Evolutionary conservation across 371 early-diverging fungal species (phyloP).

Genomic region (Chytridiales sp.): DNA sequence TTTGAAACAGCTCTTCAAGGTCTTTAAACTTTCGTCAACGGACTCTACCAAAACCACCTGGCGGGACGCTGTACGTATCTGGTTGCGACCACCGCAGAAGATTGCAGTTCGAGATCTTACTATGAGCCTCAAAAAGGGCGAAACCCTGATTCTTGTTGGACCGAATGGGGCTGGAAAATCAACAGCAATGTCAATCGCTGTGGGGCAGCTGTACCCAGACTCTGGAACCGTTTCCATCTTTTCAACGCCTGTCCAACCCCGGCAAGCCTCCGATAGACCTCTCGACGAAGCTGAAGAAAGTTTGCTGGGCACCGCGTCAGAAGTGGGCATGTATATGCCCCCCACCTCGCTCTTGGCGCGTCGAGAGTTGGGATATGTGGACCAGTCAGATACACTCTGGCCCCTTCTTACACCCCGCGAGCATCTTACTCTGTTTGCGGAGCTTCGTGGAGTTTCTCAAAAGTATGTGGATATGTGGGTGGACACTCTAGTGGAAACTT

Average conservation of each 20-base stretch:
- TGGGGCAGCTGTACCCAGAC: slow-evolving; percentile 13
- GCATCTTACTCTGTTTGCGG: slow-evolving; percentile 18
- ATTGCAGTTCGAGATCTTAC: slow-evolving; percentile 14
- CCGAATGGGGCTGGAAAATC: slow-evolving; percentile 25
- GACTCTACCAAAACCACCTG: too few species aligned
- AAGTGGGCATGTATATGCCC: too few species aligned
- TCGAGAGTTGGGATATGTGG: slow-evolving; percentile 13
- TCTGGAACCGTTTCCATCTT: slow-evolving; percentile 9
- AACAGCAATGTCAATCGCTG: slow-evolving; percentile 21
- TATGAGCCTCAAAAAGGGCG: not conserved
- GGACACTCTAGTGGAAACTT: slow-evolving; percentile 12
- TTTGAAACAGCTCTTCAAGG: too few species aligned
- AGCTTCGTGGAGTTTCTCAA: slow-evolving; percentile 7
- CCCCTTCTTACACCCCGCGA: slow-evolving; percentile 18
- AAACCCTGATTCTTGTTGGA: slow-evolving; percentile 7
- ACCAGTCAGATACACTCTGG: slow-evolving; percentile 20
- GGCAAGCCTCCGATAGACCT: too few species aligned
- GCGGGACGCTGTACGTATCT: too few species aligned
- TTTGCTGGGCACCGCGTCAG: too few species aligned
- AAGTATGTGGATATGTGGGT: slow-evolving; percentile 3
- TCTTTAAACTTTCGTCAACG: too few species aligned
- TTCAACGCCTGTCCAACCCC: slow-evolving; percentile 2
- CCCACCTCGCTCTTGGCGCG: slow-evolving; percentile 6
- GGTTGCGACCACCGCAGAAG: too few species aligned
- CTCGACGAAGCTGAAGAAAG: too few species aligned